phyloP scores from a whole-genome alignment of 225 moss, liverwort and hornwort species.

The Pseudoscleropodium purum region DNA sequence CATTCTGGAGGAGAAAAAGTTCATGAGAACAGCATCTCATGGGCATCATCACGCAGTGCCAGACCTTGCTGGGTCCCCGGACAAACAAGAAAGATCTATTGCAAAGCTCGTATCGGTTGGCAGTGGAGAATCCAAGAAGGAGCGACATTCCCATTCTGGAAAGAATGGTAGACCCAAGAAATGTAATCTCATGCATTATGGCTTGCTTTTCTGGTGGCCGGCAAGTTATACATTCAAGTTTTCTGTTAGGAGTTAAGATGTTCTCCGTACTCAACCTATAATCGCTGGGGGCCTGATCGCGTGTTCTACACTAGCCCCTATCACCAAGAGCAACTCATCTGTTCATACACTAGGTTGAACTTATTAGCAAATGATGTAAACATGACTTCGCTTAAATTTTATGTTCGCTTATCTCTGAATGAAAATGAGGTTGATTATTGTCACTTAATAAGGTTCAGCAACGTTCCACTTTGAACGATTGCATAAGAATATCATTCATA shows the following conservation, averaged over 20 bases:
- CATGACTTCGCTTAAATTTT: not conserved
- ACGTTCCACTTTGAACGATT: not conserved
- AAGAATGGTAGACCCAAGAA: slow-evolving; percentile 92
- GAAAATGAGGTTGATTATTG: not conserved
- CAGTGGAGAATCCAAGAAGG: slow-evolving; percentile 47
- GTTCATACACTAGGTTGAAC: not conserved
- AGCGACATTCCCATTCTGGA: slow-evolving; percentile 85
- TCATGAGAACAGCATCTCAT: slow-evolving; percentile 60
- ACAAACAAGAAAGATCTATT: slow-evolving; percentile 44
- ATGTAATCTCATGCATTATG: slow-evolving; percentile 17
- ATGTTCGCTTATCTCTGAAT: not conserved
- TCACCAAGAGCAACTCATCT: not conserved
- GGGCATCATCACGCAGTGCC: slow-evolving; percentile 46
- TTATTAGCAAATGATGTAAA: not conserved
- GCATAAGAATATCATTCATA: not conserved
- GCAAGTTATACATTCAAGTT: not conserved
- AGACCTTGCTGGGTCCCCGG: slow-evolving; percentile 24
- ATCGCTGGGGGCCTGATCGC: not conserved
- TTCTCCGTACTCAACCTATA: not conserved
- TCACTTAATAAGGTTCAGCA: not conserved
- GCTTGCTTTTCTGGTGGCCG: not conserved
- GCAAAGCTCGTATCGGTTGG: slow-evolving; percentile 37
- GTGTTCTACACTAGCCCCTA: not conserved
- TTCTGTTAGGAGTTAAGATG: not conserved
- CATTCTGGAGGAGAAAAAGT: slow-evolving; percentile 52